Base-by-base conservation (phyloP, 768 basidiomycete genomes). In the Leccinellum luteum region DNA sequence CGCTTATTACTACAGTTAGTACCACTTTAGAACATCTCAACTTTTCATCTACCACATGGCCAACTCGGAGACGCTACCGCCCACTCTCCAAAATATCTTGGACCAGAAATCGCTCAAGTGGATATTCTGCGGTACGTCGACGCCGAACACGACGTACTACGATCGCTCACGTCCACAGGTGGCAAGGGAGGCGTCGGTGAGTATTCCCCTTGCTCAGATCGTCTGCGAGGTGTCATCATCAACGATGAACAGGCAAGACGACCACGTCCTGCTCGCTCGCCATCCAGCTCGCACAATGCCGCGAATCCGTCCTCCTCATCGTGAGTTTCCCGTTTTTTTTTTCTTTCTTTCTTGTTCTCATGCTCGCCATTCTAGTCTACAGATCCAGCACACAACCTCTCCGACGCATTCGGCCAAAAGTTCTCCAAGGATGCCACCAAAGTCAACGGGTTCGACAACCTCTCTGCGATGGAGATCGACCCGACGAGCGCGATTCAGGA, bases 381-480 rank as follows among this genome's bases (percentile, higher is more conserved):
- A 8, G 97, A 99, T 75, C 97, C 97, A n/a, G 97, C 97, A 35
- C 97, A 99, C 79, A 99, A 99, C 74, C 78, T 99, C 43, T 98
- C 95, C 10, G 96, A 99, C 75, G 94, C 97, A 15, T 98, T 98
- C 73, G 92, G 93, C 21, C 97, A 99, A 71, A 98, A 99, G 78
- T 99, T 99, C 77, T 93, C 92, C 59, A 98, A 98, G 70, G 97
- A 99, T 71, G 97, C 97, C 31, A 98, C 94, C 8, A 92, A 91
- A 74, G 97, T 98, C 53, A 97, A 96, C 67, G 97, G 97, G 9
- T 98, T 98, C 66, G 86, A 91, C 59, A 99, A 99, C 76, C 83
- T 99, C 45, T 96, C 74, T 69, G 97, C 97, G 4, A 99, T 99
- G 97, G 97, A 99, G 75, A 99, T 99, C 71, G 97, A 99, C 75